phyloP scores from a whole-genome alignment of 257 asterid species.

The Plantago major region DNA sequence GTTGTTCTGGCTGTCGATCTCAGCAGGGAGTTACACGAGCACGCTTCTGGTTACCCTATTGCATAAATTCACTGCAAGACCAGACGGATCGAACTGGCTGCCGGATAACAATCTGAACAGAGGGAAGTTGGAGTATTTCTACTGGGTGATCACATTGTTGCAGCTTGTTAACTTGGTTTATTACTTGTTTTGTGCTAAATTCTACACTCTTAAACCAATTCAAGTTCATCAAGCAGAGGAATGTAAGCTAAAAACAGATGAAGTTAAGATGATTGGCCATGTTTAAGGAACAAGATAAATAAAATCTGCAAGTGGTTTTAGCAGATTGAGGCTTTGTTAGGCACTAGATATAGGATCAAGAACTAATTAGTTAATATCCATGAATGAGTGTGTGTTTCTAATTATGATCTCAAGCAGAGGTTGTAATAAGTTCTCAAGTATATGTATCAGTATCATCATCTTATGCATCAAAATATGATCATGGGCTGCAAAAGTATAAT shows the following conservation, averaged over 20 bases:
- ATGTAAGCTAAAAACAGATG: slow-evolving; percentile 17
- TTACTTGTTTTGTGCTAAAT: slow-evolving; percentile 64
- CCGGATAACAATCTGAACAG: slow-evolving; percentile 59
- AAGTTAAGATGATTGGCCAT: slow-evolving; percentile 33
- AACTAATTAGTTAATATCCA: too few relatives aligned
- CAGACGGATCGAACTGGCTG: slow-evolving; percentile 72
- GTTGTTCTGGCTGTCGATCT: slow-evolving; percentile 65
- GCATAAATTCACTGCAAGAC: slow-evolving; percentile 41
- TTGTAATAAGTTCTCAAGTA: too few relatives aligned
- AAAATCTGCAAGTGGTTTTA: too few relatives aligned
- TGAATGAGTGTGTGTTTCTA: too few relatives aligned
- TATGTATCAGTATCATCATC: too few relatives aligned
- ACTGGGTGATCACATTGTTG: slow-evolving; percentile 66
- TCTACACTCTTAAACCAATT: slow-evolving; percentile 69
- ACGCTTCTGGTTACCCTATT: slow-evolving; percentile 60
- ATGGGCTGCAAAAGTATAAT: too few relatives aligned
- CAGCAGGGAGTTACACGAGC: slow-evolving; percentile 69
- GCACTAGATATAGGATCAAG: too few relatives aligned
- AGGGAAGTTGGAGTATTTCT: slow-evolving; percentile 77
- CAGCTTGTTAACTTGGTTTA: slow-evolving; percentile 64
- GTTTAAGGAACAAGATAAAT: slow-evolving; percentile 11
- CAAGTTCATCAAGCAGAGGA: slow-evolving; percentile 25
- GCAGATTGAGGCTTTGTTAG: too few relatives aligned
- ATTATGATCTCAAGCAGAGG: too few relatives aligned
- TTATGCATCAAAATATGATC: too few relatives aligned